Conservation (phyloP, 306 rosid genomes). For the Citrullus mucosospermus region DNA sequence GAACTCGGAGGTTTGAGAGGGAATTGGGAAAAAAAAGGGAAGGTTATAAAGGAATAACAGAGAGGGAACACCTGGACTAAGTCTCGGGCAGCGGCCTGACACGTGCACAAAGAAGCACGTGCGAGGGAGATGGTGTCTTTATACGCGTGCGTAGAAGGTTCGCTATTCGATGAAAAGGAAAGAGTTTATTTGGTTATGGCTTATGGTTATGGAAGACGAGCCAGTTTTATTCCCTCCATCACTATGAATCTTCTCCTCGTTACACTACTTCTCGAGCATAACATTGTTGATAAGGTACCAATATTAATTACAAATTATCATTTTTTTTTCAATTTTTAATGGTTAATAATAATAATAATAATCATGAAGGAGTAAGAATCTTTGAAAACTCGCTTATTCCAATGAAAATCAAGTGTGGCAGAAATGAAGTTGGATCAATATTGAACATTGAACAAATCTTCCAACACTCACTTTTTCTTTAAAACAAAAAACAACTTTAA, state of each 20-base stretch:
- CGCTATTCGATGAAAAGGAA: constrained; percentile 21
- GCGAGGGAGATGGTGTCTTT: constrained; percentile 30
- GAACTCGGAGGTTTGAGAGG: not conserved
- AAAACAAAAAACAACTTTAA: no score
- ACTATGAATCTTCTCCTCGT: not conserved
- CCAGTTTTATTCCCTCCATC: not conserved
- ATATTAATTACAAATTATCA: no score
- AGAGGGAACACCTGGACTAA: constrained; percentile 21
- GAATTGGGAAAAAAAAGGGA: not conserved
- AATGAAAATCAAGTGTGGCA: no score
- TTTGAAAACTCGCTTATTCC: no score
- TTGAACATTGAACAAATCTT: no score
- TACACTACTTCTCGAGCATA: no score
- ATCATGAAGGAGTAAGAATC: no score
- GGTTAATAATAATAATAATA: no score
- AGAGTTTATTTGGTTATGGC: not conserved
- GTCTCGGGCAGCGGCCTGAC: constrained; percentile 24
- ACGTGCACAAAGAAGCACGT: constrained; percentile 49
- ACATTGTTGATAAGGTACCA: no score
- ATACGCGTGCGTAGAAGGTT: constrained; percentile 46
- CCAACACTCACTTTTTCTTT: no score
- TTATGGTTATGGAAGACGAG: not conserved
- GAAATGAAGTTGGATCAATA: no score
- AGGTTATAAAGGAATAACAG: not conserved
- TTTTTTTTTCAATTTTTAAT: no score